Conservation (phyloP, 2,329 filamentous ascomycete species). For the Fusarium setosum region DNA sequence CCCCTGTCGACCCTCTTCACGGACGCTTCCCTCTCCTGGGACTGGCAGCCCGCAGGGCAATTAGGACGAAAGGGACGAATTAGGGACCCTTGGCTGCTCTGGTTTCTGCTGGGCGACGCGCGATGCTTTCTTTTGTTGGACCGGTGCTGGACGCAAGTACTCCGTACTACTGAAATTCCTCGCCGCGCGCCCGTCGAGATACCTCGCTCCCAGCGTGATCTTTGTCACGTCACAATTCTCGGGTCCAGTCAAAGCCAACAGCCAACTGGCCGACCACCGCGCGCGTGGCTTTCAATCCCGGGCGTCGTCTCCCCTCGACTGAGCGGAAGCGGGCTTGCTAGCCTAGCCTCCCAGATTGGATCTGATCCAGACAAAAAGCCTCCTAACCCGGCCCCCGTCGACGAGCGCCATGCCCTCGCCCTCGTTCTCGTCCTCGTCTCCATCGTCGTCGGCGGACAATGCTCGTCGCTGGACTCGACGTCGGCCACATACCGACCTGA, state of each 20-base stretch:
- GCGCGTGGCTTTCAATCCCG: slow-evolving; percentile 40
- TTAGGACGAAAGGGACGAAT: slow-evolving; percentile 15
- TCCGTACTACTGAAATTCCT: slow-evolving; percentile 33
- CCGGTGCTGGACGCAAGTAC: slow-evolving; percentile 18
- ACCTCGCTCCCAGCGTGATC: slow-evolving; percentile 31
- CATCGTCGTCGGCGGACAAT: slow-evolving; percentile 38
- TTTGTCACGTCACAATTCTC: slow-evolving; percentile 44
- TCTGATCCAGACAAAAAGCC: slow-evolving; percentile 38
- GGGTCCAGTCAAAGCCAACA: slow-evolving; percentile 32
- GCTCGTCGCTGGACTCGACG: slow-evolving; percentile 39
- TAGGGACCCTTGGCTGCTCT: slow-evolving; percentile 5
- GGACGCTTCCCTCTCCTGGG: slow-evolving; percentile 17
- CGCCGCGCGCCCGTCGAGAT: slow-evolving; percentile 18
- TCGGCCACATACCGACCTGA: slow-evolving; percentile 39
- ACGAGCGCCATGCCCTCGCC: slow-evolving; percentile 35
- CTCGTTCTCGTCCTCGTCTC: slow-evolving; percentile 21
- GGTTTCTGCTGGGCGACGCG: slow-evolving; percentile 18
- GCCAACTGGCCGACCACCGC: slow-evolving; percentile 32
- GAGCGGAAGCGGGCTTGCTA: slow-evolving; percentile 15
- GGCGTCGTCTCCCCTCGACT: slow-evolving; percentile 26
- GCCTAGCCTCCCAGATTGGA: slow-evolving; percentile 31
- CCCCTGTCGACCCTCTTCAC: slow-evolving; percentile 33
- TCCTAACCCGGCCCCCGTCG: slow-evolving; percentile 25
- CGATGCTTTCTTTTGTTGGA: slow-evolving; percentile 20
- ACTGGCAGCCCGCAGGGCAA: slow-evolving; percentile 1